A percentile compares a stretch with the other conserved stretches of the same genome.
Evolutionary conservation across 169 alveolate genomes (phyloP).

Genomic region (Babesia ovis): DNA sequence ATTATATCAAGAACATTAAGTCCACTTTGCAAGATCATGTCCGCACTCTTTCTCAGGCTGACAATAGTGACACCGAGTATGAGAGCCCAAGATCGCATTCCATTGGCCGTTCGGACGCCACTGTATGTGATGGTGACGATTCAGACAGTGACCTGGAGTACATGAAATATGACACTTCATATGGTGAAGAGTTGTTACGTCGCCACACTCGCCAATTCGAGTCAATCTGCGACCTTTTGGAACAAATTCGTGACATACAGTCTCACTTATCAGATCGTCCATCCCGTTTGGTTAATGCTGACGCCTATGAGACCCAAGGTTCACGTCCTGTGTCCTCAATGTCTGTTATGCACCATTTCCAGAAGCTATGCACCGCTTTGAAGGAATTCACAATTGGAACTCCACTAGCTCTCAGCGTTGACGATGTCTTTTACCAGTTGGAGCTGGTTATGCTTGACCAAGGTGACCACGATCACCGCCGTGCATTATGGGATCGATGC

Average conservation of each 20-base stretch:
- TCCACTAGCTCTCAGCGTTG: slow-evolving; percentile 27
- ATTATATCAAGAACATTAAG: slow-evolving; percentile 20
- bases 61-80: slow-evolving; percentile 23
- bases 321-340: not conserved
- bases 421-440: slow-evolving; percentile 51
- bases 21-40: slow-evolving; percentile 17
- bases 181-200: slow-evolving; percentile 23
- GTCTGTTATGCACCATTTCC: slow-evolving; percentile 50
- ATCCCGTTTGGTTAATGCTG: slow-evolving; percentile 2
- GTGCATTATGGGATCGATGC: slow-evolving; percentile 33
- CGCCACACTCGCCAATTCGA: slow-evolving; percentile 36
- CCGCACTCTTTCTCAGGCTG: slow-evolving; percentile 3
- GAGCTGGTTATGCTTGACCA: slow-evolving; percentile 26
- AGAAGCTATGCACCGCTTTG: slow-evolving; percentile 21
- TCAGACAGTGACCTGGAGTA: slow-evolving; percentile 4
- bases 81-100: slow-evolving; percentile 11
- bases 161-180: slow-evolving; percentile 4
- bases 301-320: not conserved
- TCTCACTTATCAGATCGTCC: slow-evolving; percentile 3
- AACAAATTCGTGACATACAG: slow-evolving; percentile 8
- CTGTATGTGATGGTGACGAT: slow-evolving; percentile 4
- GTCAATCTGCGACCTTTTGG: slow-evolving; percentile 29
- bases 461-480: slow-evolving; percentile 27
- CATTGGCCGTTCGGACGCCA: slow-evolving; percentile 20
- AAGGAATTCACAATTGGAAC: slow-evolving; percentile 30